phyloP scores from a whole-genome alignment of 805 yeast genomes.

The Yamadazyma scolyti region DNA sequence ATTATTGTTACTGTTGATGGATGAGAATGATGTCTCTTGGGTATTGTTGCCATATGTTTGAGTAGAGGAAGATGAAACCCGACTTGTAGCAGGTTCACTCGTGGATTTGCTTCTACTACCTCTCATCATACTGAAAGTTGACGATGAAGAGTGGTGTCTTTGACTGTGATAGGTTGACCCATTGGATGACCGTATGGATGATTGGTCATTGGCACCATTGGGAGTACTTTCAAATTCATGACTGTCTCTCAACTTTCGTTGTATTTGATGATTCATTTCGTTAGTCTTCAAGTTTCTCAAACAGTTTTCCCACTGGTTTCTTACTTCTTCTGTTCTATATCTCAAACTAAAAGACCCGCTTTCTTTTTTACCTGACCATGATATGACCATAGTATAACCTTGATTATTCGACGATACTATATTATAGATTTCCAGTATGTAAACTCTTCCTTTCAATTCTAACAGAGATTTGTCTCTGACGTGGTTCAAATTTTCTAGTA shows the following conservation, averaged over 20 bases:
- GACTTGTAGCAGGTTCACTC: conserved; percentile 13
- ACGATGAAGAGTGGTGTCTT: conserved; percentile 40
- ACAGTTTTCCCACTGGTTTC: conserved; percentile 78
- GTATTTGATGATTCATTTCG: conserved; percentile 38
- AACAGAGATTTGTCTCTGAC: conserved; percentile 26
- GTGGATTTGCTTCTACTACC: conserved; percentile 21
- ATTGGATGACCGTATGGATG: conserved; percentile 24
- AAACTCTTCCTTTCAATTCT: conserved; percentile 78
- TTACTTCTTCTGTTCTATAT: conserved; percentile 77
- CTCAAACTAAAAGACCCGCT: conserved; percentile 81
- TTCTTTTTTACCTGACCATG: conserved; percentile 85
- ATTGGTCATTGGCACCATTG: conserved; percentile 11
- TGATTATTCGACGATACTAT: conserved; percentile 30
- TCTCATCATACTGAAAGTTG: conserved; percentile 43
- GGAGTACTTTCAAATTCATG: conserved; percentile 15
- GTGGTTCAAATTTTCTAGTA: conserved; percentile 31
- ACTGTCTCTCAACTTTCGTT: conserved; percentile 32
- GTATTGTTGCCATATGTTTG: conserved; percentile 9
- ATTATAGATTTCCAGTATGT: conserved; percentile 59
- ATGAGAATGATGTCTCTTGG: conserved; percentile 16
- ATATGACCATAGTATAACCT: conserved; percentile 60
- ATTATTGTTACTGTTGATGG: conserved; percentile 9
- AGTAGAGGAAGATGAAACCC: conserved; percentile 16
- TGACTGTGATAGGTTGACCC: conserved; percentile 17
- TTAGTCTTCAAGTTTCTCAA: conserved; percentile 46